phyloP scores from a whole-genome alignment of 352 stramenopile species.

The Blastocystis sp. region DNA sequence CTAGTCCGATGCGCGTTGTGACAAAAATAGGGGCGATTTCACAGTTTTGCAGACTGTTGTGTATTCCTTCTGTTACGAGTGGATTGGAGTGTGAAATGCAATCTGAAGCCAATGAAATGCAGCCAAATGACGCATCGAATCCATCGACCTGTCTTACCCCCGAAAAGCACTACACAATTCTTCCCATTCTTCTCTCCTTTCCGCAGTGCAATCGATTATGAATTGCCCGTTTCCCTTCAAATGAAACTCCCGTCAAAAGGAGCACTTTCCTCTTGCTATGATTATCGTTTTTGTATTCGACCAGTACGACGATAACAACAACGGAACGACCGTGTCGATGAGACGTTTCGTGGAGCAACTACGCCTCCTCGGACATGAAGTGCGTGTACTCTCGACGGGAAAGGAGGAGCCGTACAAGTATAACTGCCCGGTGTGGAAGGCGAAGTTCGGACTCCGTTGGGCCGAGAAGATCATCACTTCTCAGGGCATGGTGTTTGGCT shows the following conservation, averaged over 20 bases:
- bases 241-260: not conserved
- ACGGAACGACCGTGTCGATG: slow-evolving; percentile 56
- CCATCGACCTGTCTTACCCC: too few relatives aligned
- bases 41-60: too few relatives aligned
- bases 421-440: slow-evolving; percentile 36
- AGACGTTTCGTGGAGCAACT: slow-evolving; percentile 64
- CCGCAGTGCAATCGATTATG: too few relatives aligned
- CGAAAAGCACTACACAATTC: too few relatives aligned
- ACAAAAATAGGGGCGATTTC: too few relatives aligned
- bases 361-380: slow-evolving; percentile 42
- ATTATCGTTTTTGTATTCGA: slow-evolving; percentile 62
- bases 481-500: slow-evolving; percentile 56
- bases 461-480: slow-evolving; percentile 41
- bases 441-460: slow-evolving; percentile 10
- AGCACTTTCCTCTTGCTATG: not conserved
- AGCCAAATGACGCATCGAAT: too few relatives aligned
- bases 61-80: too few relatives aligned
- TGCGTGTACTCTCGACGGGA: slow-evolving; percentile 46
- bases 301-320: slow-evolving; percentile 61
- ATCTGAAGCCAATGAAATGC: too few relatives aligned
- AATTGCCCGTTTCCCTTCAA: not conserved
- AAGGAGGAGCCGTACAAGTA: slow-evolving; percentile 64
- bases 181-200: too few relatives aligned
- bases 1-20: too few relatives aligned
- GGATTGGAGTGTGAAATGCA: too few relatives aligned